Evolutionary conservation across 2,329 filamentous ascomycete genomes (phyloP).

Genomic region (Myriosclerotinia duriaeana): DNA sequence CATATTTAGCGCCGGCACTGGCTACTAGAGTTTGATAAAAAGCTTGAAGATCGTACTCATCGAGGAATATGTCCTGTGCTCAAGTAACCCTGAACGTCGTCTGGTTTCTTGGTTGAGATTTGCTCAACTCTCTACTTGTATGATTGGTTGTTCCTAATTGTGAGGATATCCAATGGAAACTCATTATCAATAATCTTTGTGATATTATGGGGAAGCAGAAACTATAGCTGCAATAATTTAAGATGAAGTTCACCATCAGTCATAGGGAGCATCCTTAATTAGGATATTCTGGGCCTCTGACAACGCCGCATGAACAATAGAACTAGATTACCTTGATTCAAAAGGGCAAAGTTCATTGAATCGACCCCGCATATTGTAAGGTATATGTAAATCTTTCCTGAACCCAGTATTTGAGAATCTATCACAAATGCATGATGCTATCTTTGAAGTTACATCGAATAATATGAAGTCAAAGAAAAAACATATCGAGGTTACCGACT

Average conservation of each 20-base stretch:
- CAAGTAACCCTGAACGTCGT: neutral
- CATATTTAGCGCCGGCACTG: conserved; percentile 9
- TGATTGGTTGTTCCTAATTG: no score
- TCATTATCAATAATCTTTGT: no score
- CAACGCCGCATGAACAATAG: neutral
- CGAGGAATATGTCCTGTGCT: neutral
- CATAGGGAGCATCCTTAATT: neutral
- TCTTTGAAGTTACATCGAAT: neutral
- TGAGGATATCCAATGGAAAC: no score
- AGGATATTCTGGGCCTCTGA: neutral
- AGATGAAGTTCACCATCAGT: no score
- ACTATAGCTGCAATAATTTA: no score
- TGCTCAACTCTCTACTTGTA: no score
- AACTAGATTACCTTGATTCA: no score
- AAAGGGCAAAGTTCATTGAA: neutral
- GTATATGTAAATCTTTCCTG: neutral
- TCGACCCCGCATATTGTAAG: neutral
- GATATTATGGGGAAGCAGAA: no score
- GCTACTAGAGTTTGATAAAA: neutral
- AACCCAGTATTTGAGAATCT: neutral
- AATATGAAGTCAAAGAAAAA: no score
- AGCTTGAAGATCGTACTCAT: neutral
- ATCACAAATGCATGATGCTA: neutral
- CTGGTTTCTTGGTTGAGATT: neutral
- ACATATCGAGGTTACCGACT: neutral